Percentiles rank a stretch among this genome's conserved stretches.
These are phyloP conservation scores for Musa beccarii DNA, from an alignment of 176 grass and related monocot genomes.

Conservation along the genomic window DNA sequence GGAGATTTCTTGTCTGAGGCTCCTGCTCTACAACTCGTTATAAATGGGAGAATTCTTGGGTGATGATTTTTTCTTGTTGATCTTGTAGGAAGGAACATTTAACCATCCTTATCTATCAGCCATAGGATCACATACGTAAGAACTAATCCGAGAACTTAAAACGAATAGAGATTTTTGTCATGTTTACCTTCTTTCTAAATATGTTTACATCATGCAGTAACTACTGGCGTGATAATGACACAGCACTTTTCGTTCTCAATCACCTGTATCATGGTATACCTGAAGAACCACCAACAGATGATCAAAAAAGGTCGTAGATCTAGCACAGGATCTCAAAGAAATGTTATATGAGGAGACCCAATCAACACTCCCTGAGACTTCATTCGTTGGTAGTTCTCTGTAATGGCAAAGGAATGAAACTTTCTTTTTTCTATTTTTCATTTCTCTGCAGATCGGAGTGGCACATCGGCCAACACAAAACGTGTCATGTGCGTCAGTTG, in stretches of 20 bases:
- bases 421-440: neutral
- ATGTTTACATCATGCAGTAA: constrained; percentile 35
- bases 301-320: neutral
- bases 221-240: constrained; percentile 94
- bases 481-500: too few relatives aligned
- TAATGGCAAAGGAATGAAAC: constrained; percentile 39
- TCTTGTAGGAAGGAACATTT: constrained; percentile 82
- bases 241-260: constrained; percentile 89
- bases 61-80: neutral
- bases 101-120: constrained; percentile 80
- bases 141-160: constrained; percentile 1
- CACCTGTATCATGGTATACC: constrained; percentile 80
- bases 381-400: constrained; percentile 51
- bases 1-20: neutral
- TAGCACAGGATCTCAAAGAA: constrained; percentile 10
- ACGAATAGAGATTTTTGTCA: neutral
- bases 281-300: constrained; percentile 55
- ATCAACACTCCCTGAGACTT: constrained; percentile 53
- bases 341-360: constrained; percentile 62
- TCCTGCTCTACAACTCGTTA: neutral
- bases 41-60: neutral
- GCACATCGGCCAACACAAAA: neutral
- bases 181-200: neutral
- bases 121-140: constrained; percentile 85
- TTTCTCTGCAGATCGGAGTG: neutral